A percentile compares a stretch with the other conserved stretches of the same genome.
phyloP scores from a whole-genome alignment of 129 eudicot species.

The Pittosporum tobira region DNA sequence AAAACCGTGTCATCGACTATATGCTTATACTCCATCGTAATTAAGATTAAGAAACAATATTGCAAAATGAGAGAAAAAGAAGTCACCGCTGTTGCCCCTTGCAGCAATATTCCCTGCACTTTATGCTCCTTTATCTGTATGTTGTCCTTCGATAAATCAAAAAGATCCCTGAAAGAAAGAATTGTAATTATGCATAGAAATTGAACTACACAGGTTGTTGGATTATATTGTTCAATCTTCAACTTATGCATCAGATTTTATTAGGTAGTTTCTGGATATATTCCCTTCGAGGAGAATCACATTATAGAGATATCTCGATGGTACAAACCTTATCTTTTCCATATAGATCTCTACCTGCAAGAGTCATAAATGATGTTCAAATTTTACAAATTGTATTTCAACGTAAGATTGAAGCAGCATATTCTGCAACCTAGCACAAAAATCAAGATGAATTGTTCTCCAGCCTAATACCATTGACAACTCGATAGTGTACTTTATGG shows the following conservation, averaged over 20 bases:
- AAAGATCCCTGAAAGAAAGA: constrained; percentile 65
- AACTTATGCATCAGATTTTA: background rate
- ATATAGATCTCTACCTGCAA: constrained; percentile 86
- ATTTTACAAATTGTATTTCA: constrained; percentile 1
- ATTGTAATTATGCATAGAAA: constrained; percentile 1
- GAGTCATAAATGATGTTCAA: constrained; percentile 12
- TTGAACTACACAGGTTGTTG: constrained; percentile 4
- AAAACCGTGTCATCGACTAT: background rate
- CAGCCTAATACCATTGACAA: constrained; percentile 60
- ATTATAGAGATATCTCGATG: background rate
- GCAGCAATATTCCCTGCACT: constrained; percentile 52
- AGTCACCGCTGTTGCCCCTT: constrained; percentile 76
- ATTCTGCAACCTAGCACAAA: constrained; percentile 7
- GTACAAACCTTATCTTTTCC: constrained; percentile 85
- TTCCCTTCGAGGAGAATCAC: background rate
- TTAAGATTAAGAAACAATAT: background rate
- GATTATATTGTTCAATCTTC: background rate
- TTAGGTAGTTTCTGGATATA: constrained; percentile 2
- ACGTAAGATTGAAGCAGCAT: constrained; percentile 5
- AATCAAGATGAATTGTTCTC: background rate
- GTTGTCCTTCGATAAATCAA: constrained; percentile 88
- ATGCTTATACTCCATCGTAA: background rate
- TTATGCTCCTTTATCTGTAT: constrained; percentile 75
- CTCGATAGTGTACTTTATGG: constrained; percentile 40
- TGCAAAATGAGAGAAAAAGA: background rate